Percentiles rank a stretch among this genome's conserved stretches.
Conservation (phyloP, 2,329 filamentous ascomycete species). For the Neocucurbitaria cava region DNA sequence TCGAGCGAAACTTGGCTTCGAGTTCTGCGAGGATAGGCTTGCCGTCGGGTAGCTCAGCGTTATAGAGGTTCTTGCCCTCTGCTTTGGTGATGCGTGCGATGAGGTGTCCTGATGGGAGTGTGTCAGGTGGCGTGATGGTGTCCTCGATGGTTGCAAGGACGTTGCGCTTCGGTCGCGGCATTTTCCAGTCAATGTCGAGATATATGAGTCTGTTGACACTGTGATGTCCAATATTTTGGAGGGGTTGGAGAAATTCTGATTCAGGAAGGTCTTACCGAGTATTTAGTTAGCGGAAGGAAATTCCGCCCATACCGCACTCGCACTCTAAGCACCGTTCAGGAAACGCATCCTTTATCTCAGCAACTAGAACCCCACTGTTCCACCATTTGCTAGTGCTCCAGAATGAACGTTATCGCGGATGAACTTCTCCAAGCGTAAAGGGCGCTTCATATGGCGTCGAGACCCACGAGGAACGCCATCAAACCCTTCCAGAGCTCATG, state of each 20-base stretch:
- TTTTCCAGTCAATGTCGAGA: constrained; percentile 42
- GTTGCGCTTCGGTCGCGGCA: constrained; percentile 79
- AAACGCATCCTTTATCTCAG: constrained; percentile 3
- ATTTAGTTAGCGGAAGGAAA: constrained; percentile 12
- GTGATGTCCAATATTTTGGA: constrained; percentile 9
- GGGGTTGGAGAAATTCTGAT: constrained; percentile 1
- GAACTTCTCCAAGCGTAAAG: not conserved
- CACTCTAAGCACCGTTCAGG: constrained; percentile 14
- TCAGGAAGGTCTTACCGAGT: constrained; percentile 9
- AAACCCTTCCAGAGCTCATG: not conserved
- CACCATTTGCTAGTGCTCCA: not conserved
- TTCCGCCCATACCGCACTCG: constrained; percentile 11
- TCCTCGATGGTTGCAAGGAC: constrained; percentile 80
- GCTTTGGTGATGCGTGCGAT: constrained; percentile 82
- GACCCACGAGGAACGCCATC: no score
- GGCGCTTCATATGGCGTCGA: not conserved
- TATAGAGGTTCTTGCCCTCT: constrained; percentile 89
- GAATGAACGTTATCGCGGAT: not conserved
- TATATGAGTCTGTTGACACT: not conserved
- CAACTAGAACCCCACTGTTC: not conserved
- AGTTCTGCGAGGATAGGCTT: constrained; percentile 79
- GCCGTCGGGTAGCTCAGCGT: constrained; percentile 71
- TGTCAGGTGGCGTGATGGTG: constrained; percentile 66
- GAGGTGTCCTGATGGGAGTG: constrained; percentile 59
- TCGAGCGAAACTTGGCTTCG: constrained; percentile 83